Conservation (phyloP, 1,284 basidiomycete genomes). For the Kwoniella shivajii region DNA sequence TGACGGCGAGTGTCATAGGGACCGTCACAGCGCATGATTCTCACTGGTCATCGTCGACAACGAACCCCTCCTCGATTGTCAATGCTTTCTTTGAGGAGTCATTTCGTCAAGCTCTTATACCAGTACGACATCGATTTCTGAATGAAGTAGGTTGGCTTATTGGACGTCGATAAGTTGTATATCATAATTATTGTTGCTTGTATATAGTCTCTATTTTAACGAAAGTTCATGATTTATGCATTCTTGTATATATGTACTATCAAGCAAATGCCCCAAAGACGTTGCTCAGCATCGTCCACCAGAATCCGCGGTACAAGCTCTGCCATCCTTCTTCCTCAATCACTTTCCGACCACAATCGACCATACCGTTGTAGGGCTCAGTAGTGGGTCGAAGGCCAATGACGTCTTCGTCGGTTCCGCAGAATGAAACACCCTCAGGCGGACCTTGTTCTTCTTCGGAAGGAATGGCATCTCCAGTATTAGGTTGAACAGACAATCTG, state of each 20-base stretch:
- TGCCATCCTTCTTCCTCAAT: slow-evolving; percentile 78
- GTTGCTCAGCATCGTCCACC: slow-evolving; percentile 73
- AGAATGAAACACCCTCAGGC: slow-evolving; percentile 64
- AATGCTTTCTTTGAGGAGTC: slow-evolving; percentile 28
- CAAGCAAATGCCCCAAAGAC: slow-evolving; percentile 63
- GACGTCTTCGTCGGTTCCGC: slow-evolving; percentile 79
- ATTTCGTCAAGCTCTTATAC: slow-evolving; percentile 37
- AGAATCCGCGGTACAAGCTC: slow-evolving; percentile 83
- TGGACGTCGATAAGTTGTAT: slow-evolving; percentile 16
- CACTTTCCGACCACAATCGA: slow-evolving; percentile 76
- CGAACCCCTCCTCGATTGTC: neutral
- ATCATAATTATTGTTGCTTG: slow-evolving; percentile 3
- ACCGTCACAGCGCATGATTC: neutral
- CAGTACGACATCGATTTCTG: slow-evolving; percentile 33
- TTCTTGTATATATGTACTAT: neutral
- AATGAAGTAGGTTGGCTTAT: slow-evolving; percentile 47
- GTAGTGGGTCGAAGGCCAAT: slow-evolving; percentile 80
- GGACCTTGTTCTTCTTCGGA: slow-evolving; percentile 64
- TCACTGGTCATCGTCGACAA: slow-evolving; percentile 11
- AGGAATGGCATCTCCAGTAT: slow-evolving; percentile 67
- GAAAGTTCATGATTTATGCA: neutral
- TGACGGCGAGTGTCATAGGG: slow-evolving; percentile 5
- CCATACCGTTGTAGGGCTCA: slow-evolving; percentile 79
- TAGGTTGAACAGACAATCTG: slow-evolving; percentile 79
- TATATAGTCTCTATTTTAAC: slow-evolving; percentile 1